These are phyloP conservation scores for Fomes fomentarius DNA, from an alignment of 1,284 basidiomycete species.

Conservation along the genomic window DNA sequence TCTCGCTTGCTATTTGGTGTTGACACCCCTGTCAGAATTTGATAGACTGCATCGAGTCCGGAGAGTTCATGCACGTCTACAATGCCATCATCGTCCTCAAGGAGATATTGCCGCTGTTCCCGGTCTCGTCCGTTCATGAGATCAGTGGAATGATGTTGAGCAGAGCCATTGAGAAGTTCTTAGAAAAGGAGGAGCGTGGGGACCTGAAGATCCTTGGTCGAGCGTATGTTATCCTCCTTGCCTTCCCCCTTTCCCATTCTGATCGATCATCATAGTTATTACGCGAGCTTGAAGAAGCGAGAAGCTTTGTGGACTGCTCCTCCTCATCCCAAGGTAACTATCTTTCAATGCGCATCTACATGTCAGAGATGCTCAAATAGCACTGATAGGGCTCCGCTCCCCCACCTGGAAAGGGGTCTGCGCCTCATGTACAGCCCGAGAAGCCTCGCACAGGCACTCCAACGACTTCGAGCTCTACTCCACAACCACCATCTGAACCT, in stretches of 20 bases:
- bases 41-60: conserved; percentile 65
- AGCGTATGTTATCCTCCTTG: conserved; percentile 53
- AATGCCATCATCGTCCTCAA: conserved; percentile 91
- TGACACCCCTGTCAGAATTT: conserved; percentile 51
- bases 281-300: conserved; percentile 70
- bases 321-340: conserved; percentile 23
- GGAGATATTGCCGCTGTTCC: conserved; percentile 88
- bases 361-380: conserved; percentile 36
- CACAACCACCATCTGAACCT: conserved; percentile 25
- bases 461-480: conserved; percentile 26
- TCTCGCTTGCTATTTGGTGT: not conserved
- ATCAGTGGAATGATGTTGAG: conserved; percentile 63
- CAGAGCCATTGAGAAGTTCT: conserved; percentile 65
- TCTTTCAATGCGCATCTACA: conserved; percentile 12
- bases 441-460: conserved; percentile 44
- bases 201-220: conserved; percentile 82
- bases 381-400: conserved; percentile 40
- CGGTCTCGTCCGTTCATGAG: conserved; percentile 60
- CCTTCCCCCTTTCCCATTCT: not conserved
- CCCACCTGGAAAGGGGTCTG: too few relatives aligned
- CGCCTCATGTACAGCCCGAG: too few relatives aligned
- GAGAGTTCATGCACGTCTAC: conserved; percentile 94
- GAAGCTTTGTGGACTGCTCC: conserved; percentile 61
- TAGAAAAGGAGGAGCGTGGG: conserved; percentile 77
- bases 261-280: conserved; percentile 50